Evolutionary conservation across 1,284 basidiomycete species (phyloP).

Genomic region (Mrakiaceae sp.): DNA sequence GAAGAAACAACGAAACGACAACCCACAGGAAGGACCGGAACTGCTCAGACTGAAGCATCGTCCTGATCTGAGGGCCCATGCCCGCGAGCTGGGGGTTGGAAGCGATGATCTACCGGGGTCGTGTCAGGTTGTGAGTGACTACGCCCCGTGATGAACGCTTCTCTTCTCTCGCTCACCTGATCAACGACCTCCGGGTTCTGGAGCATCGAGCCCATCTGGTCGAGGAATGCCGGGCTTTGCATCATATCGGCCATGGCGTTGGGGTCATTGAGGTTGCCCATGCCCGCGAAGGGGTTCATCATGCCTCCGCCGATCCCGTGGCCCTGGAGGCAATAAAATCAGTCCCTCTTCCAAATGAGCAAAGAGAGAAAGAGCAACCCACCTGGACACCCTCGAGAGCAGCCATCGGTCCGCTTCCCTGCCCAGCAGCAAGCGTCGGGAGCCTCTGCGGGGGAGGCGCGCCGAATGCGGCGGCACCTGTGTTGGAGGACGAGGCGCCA

Average conservation of each 20-base stretch:
- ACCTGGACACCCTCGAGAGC: constrained; percentile 29
- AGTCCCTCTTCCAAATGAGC: background rate
- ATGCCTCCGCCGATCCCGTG: constrained; percentile 21
- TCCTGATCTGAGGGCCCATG: constrained; percentile 68
- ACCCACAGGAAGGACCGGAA: constrained; percentile 21
- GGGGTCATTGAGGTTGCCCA: constrained; percentile 74
- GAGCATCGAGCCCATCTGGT: constrained; percentile 64
- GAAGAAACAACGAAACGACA: constrained; percentile 21
- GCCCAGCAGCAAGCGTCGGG: constrained; percentile 29
- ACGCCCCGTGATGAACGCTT: too few species aligned
- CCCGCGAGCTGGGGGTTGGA: constrained; percentile 64
- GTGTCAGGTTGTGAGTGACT: too few species aligned
- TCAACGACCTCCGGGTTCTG: constrained; percentile 71
- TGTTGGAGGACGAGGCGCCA: background rate
- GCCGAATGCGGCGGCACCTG: background rate
- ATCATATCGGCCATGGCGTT: constrained; percentile 81
- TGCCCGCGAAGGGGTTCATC: constrained; percentile 67
- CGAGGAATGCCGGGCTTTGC: constrained; percentile 64
- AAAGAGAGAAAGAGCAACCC: background rate
- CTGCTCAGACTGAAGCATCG: constrained; percentile 49
- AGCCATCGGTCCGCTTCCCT: constrained; percentile 31
- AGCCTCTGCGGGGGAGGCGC: background rate
- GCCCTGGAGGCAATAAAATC: constrained; percentile 9
- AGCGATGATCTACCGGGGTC: constrained; percentile 47
- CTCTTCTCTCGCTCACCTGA: constrained; percentile 34